A percentile compares a stretch with the other conserved stretches of the same genome.
Evolutionary conservation across 2,329 filamentous ascomycete species (phyloP).

Genomic region (Paecilomyces sp.): DNA sequence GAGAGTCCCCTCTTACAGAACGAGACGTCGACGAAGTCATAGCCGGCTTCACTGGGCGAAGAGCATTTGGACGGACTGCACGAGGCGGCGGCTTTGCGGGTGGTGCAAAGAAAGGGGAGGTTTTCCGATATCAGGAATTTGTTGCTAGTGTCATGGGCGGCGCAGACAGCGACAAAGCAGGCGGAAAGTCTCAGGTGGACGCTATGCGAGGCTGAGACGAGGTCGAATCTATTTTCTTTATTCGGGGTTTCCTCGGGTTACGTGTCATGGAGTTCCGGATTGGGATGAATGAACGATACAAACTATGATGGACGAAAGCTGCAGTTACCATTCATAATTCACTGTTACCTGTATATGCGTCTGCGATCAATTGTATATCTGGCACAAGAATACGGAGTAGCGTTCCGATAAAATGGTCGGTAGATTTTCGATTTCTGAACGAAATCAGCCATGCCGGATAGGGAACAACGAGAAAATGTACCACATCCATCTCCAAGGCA

Average conservation of each 20-base stretch:
- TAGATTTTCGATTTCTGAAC: not conserved
- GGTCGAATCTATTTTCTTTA: not conserved
- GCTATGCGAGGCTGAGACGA: not conserved
- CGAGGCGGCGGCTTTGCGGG: constrained; percentile 44
- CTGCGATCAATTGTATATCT: not conserved
- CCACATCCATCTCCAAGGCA: not conserved
- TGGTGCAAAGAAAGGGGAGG: constrained; percentile 64
- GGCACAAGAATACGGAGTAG: not conserved
- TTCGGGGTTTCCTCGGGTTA: not conserved
- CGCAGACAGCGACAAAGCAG: constrained; percentile 18
- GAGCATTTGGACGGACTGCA: constrained; percentile 63
- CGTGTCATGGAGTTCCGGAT: constrained; percentile 1
- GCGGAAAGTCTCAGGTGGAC: constrained; percentile 1
- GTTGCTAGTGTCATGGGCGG: constrained; percentile 62
- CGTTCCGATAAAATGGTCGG: too few relatives aligned
- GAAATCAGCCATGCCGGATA: not conserved
- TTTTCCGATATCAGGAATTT: constrained; percentile 92
- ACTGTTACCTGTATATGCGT: not conserved
- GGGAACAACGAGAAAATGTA: not conserved
- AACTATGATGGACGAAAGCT: not conserved
- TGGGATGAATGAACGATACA: not conserved
- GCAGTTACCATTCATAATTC: not conserved
- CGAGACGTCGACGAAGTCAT: constrained; percentile 82
- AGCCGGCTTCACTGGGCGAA: constrained; percentile 72
- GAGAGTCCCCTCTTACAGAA: constrained; percentile 56